These are phyloP conservation scores for Scleroderma citrinum DNA, from an alignment of 768 basidiomycete species.

Conservation along the genomic window DNA sequence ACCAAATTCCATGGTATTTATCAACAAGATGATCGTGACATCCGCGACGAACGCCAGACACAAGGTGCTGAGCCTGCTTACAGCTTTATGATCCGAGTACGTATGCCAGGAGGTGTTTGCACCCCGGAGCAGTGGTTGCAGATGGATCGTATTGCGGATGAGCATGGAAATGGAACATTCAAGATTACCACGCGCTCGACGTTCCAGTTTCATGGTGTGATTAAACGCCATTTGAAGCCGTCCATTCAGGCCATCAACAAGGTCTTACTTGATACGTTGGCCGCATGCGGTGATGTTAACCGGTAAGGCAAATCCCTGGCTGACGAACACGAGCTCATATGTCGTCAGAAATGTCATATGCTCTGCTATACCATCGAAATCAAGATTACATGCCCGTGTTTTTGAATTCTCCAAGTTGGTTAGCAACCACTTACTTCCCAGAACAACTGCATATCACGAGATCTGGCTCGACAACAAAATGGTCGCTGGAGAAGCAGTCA, in stretches of 20 bases:
- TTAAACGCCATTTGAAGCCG: constrained; percentile 93
- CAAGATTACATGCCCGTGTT: constrained; percentile 79
- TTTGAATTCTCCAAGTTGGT: constrained; percentile 79
- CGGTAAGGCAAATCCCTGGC: constrained; percentile 40
- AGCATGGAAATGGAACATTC: constrained; percentile 88
- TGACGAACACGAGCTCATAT: constrained; percentile 4
- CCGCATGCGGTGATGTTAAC: constrained; percentile 98
- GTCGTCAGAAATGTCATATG: constrained; percentile 75
- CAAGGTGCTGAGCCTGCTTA: constrained; percentile 95
- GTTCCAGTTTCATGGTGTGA: constrained; percentile 99
- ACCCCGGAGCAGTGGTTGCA: constrained; percentile 86
- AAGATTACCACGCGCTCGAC: constrained; percentile 98
- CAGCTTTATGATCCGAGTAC: constrained; percentile 97
- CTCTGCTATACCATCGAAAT: constrained; percentile 84
- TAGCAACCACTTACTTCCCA: constrained; percentile 82
- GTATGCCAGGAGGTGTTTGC: constrained; percentile 96
- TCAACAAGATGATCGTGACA: constrained; percentile 97
- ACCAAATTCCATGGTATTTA: constrained; percentile 98
- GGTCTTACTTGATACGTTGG: constrained; percentile 87
- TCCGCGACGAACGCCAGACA: constrained; percentile 90
- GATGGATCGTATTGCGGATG: constrained; percentile 95
- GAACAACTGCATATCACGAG: constrained; percentile 93
- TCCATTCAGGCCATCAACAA: constrained; percentile 96
- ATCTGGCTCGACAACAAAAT: constrained; percentile 99
- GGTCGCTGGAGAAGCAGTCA: constrained; percentile 88